Base-by-base conservation (phyloP, 768 basidiomycete genomes). In the Cyclocybe aegerita region DNA sequence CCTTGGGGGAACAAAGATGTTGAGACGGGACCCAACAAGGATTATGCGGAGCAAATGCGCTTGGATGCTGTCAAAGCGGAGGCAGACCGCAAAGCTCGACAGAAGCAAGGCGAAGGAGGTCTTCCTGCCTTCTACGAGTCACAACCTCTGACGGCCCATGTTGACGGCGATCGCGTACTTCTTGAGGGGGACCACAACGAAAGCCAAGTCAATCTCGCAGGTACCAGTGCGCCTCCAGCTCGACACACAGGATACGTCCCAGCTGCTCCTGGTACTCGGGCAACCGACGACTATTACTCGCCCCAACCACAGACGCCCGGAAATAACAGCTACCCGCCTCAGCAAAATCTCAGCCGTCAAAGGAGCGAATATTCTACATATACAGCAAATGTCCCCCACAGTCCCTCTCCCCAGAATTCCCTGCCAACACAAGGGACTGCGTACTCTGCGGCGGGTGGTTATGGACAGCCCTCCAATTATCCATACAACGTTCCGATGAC, bases 61-160 rank as follows among this genome's bases (percentile, higher is more conserved):
- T 69, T 93, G 50, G 89, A 91, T 55, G 90, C 90, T 11, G 83
- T 93, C 58, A 91, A 90, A 61, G 90, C 91, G 7, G 91, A 93
- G 63, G 85, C 81, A 5, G 90, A 93, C 58, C 80, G 91, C 54
- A 93, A 91, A 64, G 86, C 86, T 9, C 76, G 76, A 32, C 84
- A 83, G 55, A 72, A 71, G 53, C 71, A 75, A 7, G 69, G 69
- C 37, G 89, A 90, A 69, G 72, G 72, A 48, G 91, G 91, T 12
- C 65, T 93, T 1, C 89, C 90, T 8, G 78, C 86, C 7, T 90
- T 93, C 69, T 70, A 81, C 33, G 90, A 92, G 65, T 78, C 80
- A 31, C 82, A 85, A 50, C 90, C 90, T 14, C 75, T 93, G 49
- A 84, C 83, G 9, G 77, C 70, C 3, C 78, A 78, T 17, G 64